Evolutionary conservation across 495 filamentous ascomycete genomes (phyloP).

Genomic region (Hypoxylon fuscum): DNA sequence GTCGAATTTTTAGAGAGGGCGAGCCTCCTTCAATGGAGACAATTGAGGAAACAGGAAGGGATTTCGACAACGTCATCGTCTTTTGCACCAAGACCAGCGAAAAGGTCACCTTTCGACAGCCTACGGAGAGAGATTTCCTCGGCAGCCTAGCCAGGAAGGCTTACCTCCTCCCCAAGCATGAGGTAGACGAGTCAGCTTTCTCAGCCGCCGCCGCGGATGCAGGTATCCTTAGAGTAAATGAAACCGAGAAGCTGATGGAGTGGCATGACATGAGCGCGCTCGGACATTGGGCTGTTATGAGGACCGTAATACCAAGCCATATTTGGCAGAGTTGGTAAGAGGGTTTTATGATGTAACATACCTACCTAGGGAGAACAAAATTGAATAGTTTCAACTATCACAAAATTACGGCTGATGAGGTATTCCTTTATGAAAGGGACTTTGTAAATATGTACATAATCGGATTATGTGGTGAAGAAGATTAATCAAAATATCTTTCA

Average conservation of each 20-base stretch:
- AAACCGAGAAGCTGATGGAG: slow-evolving; percentile 67
- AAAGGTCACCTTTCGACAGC: slow-evolving; percentile 71
- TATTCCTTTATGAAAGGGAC: no score
- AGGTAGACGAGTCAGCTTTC: slow-evolving; percentile 67
- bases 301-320: slow-evolving; percentile 75
- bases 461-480: no score
- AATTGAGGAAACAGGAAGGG: slow-evolving; percentile 54
- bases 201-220: slow-evolving; percentile 50
- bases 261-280: slow-evolving; percentile 79
- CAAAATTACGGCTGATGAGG: no score
- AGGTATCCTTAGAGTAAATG: slow-evolving; percentile 62
- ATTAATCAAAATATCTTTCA: no score
- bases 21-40: slow-evolving; percentile 57
- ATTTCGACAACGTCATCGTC: slow-evolving; percentile 92
- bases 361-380: no score
- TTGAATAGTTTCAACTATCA: no score
- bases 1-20: slow-evolving; percentile 83
- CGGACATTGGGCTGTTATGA: slow-evolving; percentile 92
- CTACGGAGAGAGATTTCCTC: slow-evolving; percentile 72
- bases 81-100: slow-evolving; percentile 68
- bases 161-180: slow-evolving; percentile 77
- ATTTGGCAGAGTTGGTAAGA: slow-evolving; percentile 93
- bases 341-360: no score
- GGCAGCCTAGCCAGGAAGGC: slow-evolving; percentile 72
- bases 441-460: no score